Evolutionary conservation across 352 stramenopile genomes (phyloP).

Genomic region (Peronosclerospora sorghi): DNA sequence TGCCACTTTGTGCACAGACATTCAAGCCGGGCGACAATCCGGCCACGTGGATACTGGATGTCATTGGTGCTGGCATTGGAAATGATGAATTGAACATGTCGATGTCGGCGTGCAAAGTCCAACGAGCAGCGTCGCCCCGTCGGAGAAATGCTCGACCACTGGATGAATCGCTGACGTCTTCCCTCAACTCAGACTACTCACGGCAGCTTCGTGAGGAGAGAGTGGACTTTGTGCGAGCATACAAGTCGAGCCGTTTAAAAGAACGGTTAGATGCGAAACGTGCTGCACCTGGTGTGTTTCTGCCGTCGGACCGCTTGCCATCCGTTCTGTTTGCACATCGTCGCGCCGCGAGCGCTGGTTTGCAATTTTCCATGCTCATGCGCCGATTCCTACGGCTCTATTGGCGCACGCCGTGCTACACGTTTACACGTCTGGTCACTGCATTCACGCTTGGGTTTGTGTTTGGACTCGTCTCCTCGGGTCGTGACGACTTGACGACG

Average conservation of each 20-base stretch:
- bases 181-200: conserved; percentile 9
- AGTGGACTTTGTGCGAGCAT: conserved; percentile 24
- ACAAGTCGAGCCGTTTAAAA: conserved; percentile 22
- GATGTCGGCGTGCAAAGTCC: conserved; percentile 1
- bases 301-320: conserved; percentile 19
- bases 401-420: conserved; percentile 83
- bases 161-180: conserved; percentile 14
- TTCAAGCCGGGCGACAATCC: conserved; percentile 72
- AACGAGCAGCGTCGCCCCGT: background rate
- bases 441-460: conserved; percentile 25
- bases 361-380: conserved; percentile 38
- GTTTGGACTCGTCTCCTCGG: conserved; percentile 37
- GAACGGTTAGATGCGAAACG: conserved; percentile 21
- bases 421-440: conserved; percentile 34
- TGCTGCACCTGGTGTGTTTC: conserved; percentile 22
- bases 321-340: conserved; percentile 21
- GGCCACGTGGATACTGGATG: conserved; percentile 81
- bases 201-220: conserved; percentile 9
- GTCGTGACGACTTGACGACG: conserved; percentile 24
- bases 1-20: conserved; percentile 8
- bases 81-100: conserved; percentile 11
- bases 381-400: conserved; percentile 59
- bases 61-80: conserved; percentile 39
- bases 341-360: conserved; percentile 17
- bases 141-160: conserved; percentile 6